Evolutionary conservation across 106 monocot species (phyloP).

Genomic region (Dioscorea zingiberensis): DNA sequence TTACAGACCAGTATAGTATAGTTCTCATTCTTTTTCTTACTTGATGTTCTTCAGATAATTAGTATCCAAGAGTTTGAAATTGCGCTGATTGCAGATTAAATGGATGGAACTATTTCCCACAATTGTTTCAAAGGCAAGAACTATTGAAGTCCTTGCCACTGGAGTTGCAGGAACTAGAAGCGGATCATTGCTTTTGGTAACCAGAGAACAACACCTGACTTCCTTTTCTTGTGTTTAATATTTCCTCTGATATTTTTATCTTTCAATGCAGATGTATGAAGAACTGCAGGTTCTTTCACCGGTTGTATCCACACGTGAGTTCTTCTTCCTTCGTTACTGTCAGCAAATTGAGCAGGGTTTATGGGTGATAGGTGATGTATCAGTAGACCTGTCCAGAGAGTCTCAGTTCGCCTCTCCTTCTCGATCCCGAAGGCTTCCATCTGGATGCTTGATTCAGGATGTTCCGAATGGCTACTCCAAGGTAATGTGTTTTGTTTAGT

Average conservation of each 20-base stretch:
- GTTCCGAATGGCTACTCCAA: constrained; percentile 84
- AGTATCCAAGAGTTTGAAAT: not conserved
- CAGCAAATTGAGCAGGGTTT: constrained; percentile 71
- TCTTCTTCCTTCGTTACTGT: constrained; percentile 77
- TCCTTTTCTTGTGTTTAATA: no score
- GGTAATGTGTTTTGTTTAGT: constrained; percentile 21
- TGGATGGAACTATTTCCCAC: constrained; percentile 81
- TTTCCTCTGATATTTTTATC: no score
- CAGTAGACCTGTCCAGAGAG: constrained; percentile 51
- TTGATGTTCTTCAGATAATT: not conserved
- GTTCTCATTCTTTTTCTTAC: not conserved
- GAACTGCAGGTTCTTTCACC: constrained; percentile 83
- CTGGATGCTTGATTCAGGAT: constrained; percentile 90
- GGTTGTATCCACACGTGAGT: constrained; percentile 66
- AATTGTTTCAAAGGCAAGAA: constrained; percentile 73
- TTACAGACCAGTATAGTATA: no score
- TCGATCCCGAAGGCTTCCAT: constrained; percentile 52
- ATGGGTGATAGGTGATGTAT: constrained; percentile 77
- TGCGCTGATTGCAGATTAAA: constrained; percentile 41
- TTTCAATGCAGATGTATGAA: constrained; percentile 65
- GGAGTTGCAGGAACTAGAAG: constrained; percentile 59
- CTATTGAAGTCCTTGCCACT: constrained; percentile 54
- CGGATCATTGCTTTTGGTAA: constrained; percentile 74
- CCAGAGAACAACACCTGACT: no score
- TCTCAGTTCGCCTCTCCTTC: constrained; percentile 25